A percentile compares a stretch with the other conserved stretches of the same genome.
phyloP scores from a whole-genome alignment of 352 stramenopile species.

The Phytophthora ramorum region DNA sequence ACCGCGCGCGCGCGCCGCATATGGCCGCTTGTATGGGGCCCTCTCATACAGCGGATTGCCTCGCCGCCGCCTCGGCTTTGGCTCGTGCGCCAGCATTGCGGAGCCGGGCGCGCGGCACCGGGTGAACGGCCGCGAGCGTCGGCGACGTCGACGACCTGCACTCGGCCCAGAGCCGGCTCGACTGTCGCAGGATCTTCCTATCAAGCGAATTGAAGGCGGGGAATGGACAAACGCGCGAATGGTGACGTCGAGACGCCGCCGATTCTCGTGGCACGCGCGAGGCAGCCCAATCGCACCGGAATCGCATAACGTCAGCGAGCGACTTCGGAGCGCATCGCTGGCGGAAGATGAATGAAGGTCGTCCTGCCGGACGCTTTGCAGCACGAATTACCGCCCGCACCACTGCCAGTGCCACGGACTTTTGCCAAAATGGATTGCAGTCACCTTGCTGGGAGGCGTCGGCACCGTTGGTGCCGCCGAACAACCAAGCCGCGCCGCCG shows the following conservation, averaged over 20 bases:
- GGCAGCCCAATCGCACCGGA: conserved; percentile 10
- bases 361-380: background rate
- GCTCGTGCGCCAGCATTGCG: conserved; percentile 15
- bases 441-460: no score
- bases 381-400: no score
- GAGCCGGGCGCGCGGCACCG: conserved; percentile 12
- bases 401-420: no score
- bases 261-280: conserved; percentile 23
- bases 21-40: conserved; percentile 7
- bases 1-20: background rate
- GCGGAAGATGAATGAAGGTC: background rate
- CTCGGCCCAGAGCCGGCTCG: conserved; percentile 20
- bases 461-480: no score
- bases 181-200: conserved; percentile 34
- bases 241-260: no score
- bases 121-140: conserved; percentile 11
- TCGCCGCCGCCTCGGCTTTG: conserved; percentile 21
- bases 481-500: no score
- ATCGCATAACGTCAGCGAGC: conserved; percentile 11
- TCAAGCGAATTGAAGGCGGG: conserved; percentile 15
- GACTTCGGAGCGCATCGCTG: background rate
- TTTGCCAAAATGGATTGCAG: no score
- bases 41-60: conserved; percentile 17
- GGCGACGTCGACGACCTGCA: conserved; percentile 28
- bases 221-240: conserved; percentile 3